These are phyloP conservation scores for Colletotrichum higginsianum DNA, from an alignment of 2,329 filamentous ascomycete genomes.

Conservation along the genomic window DNA sequence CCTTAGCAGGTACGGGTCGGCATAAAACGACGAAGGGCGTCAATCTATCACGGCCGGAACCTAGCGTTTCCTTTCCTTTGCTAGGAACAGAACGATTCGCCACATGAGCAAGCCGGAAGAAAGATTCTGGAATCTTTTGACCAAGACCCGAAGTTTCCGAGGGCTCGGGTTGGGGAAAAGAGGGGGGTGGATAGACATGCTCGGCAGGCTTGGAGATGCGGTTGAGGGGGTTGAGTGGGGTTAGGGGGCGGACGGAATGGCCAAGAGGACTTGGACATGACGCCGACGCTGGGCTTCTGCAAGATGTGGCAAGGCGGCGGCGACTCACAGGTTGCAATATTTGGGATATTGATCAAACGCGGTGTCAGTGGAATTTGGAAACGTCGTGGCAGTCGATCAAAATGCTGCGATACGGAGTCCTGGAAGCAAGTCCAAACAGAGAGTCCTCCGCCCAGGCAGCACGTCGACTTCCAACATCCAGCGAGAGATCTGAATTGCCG, in stretches of 20 bases:
- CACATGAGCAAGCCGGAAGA: background rate
- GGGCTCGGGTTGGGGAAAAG: background rate
- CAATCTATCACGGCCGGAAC: background rate
- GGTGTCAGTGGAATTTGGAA: background rate
- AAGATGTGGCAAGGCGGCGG: background rate
- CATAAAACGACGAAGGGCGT: background rate
- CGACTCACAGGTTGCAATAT: background rate
- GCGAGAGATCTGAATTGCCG: too few relatives aligned
- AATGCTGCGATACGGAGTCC: too few relatives aligned
- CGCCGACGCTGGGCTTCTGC: background rate
- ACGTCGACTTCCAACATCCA: too few relatives aligned
- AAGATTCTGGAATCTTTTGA: background rate
- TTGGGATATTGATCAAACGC: background rate
- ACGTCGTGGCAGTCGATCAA: too few relatives aligned
- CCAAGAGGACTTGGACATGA: background rate
- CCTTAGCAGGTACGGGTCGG: background rate
- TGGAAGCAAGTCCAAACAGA: too few relatives aligned
- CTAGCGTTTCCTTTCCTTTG: background rate
- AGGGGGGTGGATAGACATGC: background rate
- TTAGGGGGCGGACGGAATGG: background rate
- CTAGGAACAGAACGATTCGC: background rate
- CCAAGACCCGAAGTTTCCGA: background rate
- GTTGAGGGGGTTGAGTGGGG: background rate
- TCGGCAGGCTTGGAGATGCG: background rate
- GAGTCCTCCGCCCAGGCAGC: too few relatives aligned